These are phyloP conservation scores for Ammopiptanthus mongolicus DNA, from an alignment of 306 rosid species.

Conservation along the genomic window DNA sequence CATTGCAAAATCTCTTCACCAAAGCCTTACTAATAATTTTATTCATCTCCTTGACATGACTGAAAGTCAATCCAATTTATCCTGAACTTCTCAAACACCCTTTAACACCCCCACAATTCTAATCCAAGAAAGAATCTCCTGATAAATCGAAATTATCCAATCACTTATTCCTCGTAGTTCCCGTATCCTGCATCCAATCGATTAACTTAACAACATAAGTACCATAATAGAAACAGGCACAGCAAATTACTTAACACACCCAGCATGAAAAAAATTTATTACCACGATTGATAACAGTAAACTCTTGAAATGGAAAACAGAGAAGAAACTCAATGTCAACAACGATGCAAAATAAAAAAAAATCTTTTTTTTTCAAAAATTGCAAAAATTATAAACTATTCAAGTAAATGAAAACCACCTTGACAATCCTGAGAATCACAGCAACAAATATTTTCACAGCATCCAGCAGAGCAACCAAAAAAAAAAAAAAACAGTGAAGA, in stretches of 20 bases:
- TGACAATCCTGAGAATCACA: not conserved
- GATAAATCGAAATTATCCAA: slow-evolving; percentile 1
- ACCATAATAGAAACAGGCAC: not conserved
- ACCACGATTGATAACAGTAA: not conserved
- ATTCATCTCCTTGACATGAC: slow-evolving; percentile 14
- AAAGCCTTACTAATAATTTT: not conserved
- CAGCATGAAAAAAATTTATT: not conserved
- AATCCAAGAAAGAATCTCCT: not conserved
- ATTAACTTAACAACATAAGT: slow-evolving; percentile 16
- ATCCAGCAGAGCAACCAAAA: not conserved
- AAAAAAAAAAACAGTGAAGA: not conserved
- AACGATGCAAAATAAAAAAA: not conserved
- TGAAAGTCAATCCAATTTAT: slow-evolving; percentile 24
- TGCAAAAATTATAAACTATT: too few species aligned
- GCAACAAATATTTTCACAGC: not conserved
- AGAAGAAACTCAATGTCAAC: not conserved
- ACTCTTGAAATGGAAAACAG: not conserved
- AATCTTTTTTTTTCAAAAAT: not conserved
- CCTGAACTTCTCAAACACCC: not conserved
- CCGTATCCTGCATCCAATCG: slow-evolving; percentile 46
- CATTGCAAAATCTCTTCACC: slow-evolving; percentile 15
- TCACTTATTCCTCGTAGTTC: slow-evolving; percentile 14
- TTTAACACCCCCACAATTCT: not conserved
- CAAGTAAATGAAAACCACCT: not conserved
- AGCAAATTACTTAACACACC: not conserved